These are phyloP conservation scores for Didymella pomorum DNA, from an alignment of 2,329 filamentous ascomycete genomes.

Conservation along the genomic window DNA sequence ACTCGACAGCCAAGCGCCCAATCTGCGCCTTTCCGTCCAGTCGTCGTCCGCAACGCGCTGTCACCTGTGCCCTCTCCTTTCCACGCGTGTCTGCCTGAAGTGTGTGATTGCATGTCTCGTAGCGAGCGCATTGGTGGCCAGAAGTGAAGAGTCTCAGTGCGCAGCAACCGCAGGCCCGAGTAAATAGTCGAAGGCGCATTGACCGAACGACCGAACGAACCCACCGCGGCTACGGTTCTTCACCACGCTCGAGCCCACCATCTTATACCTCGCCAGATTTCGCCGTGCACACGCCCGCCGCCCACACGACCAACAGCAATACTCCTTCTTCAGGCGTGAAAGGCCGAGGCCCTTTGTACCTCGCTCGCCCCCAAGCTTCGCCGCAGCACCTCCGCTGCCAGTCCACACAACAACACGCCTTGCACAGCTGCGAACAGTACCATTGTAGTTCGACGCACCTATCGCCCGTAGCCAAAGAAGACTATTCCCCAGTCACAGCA, in stretches of 20 bases:
- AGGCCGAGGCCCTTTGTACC: neutral
- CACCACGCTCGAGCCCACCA: conserved; percentile 29
- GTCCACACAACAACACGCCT: conserved; percentile 1
- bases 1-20: conserved; percentile 35
- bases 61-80: conserved; percentile 11
- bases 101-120: conserved; percentile 28
- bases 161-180: neutral
- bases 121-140: conserved; percentile 34
- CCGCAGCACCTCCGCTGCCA: conserved; percentile 4
- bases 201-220: conserved; percentile 25
- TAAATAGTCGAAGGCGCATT: conserved; percentile 41
- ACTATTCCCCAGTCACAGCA: neutral
- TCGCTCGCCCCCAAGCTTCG: conserved; percentile 9
- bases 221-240: conserved; percentile 24
- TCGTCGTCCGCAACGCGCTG: conserved; percentile 33
- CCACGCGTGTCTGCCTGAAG: conserved; percentile 32
- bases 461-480: neutral
- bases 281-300: conserved; percentile 14
- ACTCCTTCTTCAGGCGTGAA: neutral
- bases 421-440: conserved; percentile 9
- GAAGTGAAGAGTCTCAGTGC: conserved; percentile 11
- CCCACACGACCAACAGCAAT: neutral
- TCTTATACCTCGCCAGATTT: conserved; percentile 14
- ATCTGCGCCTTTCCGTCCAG: conserved; percentile 31
- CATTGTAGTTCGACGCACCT: conserved; percentile 10